Base-by-base conservation (phyloP, 2,329 filamentous ascomycete species). In the Drechmeria coniospora region DNA sequence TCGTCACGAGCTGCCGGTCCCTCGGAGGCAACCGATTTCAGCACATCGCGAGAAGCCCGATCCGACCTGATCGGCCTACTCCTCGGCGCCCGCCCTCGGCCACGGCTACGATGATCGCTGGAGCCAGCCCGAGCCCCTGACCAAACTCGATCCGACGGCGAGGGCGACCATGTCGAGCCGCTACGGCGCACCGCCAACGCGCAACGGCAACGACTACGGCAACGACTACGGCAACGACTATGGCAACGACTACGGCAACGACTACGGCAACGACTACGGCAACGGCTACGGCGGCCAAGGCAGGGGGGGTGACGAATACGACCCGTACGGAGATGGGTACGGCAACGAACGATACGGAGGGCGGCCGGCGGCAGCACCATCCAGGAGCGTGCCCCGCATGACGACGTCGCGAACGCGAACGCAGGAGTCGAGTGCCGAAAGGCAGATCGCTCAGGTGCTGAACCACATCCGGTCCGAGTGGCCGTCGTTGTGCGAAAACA, bases 381-480 rank as follows among this genome's bases (percentile, higher is more conserved):
- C 41, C 18, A 20, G 6, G 7, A 6, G 10, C 18, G 18, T 20
- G 23, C 40, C 37, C 26, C 50, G 50, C 30, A 45, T 40, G 32
- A 48, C 51, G 46, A 39, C 50, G 15, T 54, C 53, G 18, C 41
- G 53, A 30, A 36, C 47, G 29, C 47, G 47, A 38, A 47, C 50
- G 37, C 55, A 43, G 34, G 56, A 53, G 40, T 59, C 64, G 23
- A 65, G 53, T 37, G 65, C 65, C 29, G 65, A 70, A 49, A 54
- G 61, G 26, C 64, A 71, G 46, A 71, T 73, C 33, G 53, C 56
- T 27, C 61, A 71, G 41, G 70, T 93, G 2, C 63, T 95, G 26
- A 74, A 82, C 39, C 74, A 80, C 40, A 93, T 98, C 45, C 76
- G 86, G 47, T 60, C 68, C 32, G 83, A 92, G 47, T 98, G 90